Base-by-base conservation (phyloP, 768 basidiomycete species). In the Rhodocollybia butyracea region DNA sequence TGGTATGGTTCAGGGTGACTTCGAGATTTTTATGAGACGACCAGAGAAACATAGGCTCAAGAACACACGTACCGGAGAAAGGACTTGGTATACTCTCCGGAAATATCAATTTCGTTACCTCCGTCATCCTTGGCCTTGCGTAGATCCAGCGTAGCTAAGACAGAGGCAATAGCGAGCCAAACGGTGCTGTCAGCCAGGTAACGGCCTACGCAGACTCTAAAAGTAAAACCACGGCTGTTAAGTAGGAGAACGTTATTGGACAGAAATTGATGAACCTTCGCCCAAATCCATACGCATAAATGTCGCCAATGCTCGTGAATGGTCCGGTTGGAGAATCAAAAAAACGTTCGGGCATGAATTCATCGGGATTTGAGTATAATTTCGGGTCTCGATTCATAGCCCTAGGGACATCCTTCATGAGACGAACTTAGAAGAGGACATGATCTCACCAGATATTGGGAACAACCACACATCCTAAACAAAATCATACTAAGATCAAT, bases 131-230 rank as follows among this genome's bases (percentile, higher is more conserved):
- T 36, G 3, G 59, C 60, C 34, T 65, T 60, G 3, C 46, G 39
- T 38, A 76, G 64, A 24, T 69, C 58, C 53, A 72, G 70, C 2
- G 63, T 57, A 3, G 72, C 64, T 29, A 74, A 57, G n/a, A 75
- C 47, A 26, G 63, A 65, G 0, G 68, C 64, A 11, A 69, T 59
- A 2, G 67, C 60, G 27, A 74, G 63, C 66, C 62, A 76, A 15
- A 72, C 46, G 24, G 60, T 61, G 11, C 63, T 63, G 13, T 68
- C 64, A 1, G 70, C 75, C 58, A 76, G 64, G 22, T 65, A 58
- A 12, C 66, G 66, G 1, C 74, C 75, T 4, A 73, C 72, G 53
- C 76, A 77, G 12, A 69, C 42, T 5, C 67, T 66, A 21, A 21
- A 32, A n/a, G 24, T 22, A 32, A n/a, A 26, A 12, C 15, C n/a